phyloP scores from a whole-genome alignment of 1,284 basidiomycete genomes.

The Athelia psychrophila region DNA sequence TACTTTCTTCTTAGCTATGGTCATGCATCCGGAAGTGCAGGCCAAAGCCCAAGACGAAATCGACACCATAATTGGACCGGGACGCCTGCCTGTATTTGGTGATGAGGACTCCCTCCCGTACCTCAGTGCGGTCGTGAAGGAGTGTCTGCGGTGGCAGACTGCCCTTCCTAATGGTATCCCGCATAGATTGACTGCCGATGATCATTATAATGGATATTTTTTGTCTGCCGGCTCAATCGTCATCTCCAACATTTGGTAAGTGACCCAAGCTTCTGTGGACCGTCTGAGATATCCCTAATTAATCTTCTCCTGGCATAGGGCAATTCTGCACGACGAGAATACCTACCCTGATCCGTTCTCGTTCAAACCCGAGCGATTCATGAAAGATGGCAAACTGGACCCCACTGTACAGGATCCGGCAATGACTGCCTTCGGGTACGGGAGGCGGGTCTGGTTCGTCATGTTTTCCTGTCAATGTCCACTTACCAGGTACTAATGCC shows the following conservation, averaged over 20 bases:
- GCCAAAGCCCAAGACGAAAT: conserved; percentile 20
- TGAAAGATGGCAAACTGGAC: neutral
- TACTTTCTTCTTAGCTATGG: conserved; percentile 20
- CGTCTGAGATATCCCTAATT: too few relatives aligned
- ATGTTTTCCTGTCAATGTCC: too few relatives aligned
- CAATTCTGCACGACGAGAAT: neutral
- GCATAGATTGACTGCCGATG: too few relatives aligned
- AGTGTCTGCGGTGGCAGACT: neutral
- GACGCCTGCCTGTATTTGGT: conserved; percentile 14
- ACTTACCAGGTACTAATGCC: too few relatives aligned
- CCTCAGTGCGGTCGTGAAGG: neutral
- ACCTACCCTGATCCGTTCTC: conserved; percentile 1
- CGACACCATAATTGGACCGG: conserved; percentile 16
- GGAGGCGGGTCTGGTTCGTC: too few relatives aligned
- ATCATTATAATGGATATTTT: too few relatives aligned
- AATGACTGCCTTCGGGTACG: neutral
- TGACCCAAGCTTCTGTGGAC: too few relatives aligned
- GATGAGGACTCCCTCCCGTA: neutral
- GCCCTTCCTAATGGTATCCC: neutral
- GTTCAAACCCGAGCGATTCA: conserved; percentile 8
- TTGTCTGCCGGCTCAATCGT: too few relatives aligned
- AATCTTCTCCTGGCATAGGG: neutral
- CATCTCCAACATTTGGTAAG: too few relatives aligned
- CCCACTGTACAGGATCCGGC: too few relatives aligned
- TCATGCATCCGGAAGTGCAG: conserved; percentile 19